phyloP scores from a whole-genome alignment of 495 filamentous ascomycete genomes.

The Astrocystis sublimbata region DNA sequence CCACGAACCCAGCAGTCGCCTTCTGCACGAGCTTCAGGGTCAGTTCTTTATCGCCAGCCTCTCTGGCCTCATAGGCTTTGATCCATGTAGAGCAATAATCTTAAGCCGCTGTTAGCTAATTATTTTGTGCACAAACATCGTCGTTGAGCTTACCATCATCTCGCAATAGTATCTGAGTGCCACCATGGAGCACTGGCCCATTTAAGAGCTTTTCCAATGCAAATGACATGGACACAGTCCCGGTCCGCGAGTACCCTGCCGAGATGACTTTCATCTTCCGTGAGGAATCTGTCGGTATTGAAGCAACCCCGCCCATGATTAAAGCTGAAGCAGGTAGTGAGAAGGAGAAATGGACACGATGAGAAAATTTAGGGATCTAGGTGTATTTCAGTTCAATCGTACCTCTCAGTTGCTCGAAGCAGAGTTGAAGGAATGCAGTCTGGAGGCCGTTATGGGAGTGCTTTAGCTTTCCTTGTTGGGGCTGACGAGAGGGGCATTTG shows the following conservation, averaged over 20 bases:
- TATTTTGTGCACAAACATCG: background rate
- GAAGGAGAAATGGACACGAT: too few relatives aligned
- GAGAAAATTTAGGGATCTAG: too few relatives aligned
- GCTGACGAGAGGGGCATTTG: too few relatives aligned
- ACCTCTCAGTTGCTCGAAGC: too few relatives aligned
- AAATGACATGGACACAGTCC: conserved; percentile 49
- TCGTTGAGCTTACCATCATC: conserved; percentile 28
- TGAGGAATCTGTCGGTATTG: conserved; percentile 35
- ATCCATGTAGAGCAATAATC: conserved; percentile 33
- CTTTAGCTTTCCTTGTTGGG: too few relatives aligned
- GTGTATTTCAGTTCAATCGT: too few relatives aligned
- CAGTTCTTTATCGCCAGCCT: conserved; percentile 27
- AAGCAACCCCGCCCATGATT: conserved; percentile 37
- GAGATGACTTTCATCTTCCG: conserved; percentile 49
- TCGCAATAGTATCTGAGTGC: conserved; percentile 33
- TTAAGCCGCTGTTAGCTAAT: background rate
- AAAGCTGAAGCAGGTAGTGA: too few relatives aligned
- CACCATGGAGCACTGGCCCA: conserved; percentile 42
- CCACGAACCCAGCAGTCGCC: conserved; percentile 37
- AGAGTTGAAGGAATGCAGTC: too few relatives aligned
- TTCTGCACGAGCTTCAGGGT: conserved; percentile 31
- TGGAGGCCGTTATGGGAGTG: too few relatives aligned
- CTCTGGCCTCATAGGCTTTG: conserved; percentile 27
- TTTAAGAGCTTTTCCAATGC: conserved; percentile 50
- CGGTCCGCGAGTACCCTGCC: conserved; percentile 54